Base-by-base conservation (phyloP, 176 grass and related monocot genomes). In the Elaeis guineensis region DNA sequence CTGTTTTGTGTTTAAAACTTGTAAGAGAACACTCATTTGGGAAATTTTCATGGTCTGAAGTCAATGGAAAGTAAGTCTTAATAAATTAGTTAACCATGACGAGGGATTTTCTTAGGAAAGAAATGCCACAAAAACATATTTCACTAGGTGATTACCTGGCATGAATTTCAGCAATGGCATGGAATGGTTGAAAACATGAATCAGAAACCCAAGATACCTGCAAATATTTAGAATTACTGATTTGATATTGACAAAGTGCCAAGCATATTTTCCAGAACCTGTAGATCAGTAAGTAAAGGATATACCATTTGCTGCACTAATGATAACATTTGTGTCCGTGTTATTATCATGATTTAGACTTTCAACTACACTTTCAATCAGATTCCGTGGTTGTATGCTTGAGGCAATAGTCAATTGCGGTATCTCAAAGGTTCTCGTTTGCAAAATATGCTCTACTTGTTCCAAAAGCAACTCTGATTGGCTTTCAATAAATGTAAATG, bases 381-480 rank as follows among this genome's bases (percentile, higher is more conserved):
- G 72, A 73, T 83, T 79, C 57, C 74, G 71, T 20, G 72, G 54
- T 77, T 90, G 87, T 79, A 54, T 72, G 52, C 65, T 85, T 62
- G 86, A 85, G 72, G 77, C 58, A 59, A 77, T 59, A 66, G 24
- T 18, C 72, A 79, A 75, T 57, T 77, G 82, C 61, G 74, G 75
- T 54, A 80, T 77, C 50, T 80, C 83, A 74, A 75, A 64, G 71
- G 82, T 82, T 58, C 58, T 61, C 9, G 66, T 83, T 21, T 89
- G 90, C 58, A 89, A 65, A 59, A 89, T 95, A 57, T 89, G 79
- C 69, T 83, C 78, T n/a, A 89, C 63, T 71, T 89, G 82, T 64
- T 78, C 77, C 77, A 89, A 69, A 77, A 95, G 76, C 30, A 57
- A 72, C 68, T 50, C 79, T 66, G 90, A 89, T 21, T 85, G 82